Base-by-base conservation (phyloP, 2,329 filamentous ascomycete genomes). In the Myriosclerotinia duriaeana region DNA sequence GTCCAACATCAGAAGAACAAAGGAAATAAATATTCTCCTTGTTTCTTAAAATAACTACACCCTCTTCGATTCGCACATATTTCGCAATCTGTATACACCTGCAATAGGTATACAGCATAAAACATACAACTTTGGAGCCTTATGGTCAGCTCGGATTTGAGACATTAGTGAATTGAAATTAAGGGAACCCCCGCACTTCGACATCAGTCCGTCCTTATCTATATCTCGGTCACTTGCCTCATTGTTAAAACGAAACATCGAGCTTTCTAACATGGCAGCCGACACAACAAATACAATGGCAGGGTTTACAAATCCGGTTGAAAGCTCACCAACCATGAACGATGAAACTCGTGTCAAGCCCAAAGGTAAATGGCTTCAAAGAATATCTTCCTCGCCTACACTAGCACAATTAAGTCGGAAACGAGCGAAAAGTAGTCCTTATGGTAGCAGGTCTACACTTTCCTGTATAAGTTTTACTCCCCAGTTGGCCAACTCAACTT, bases 371-470 rank as follows among this genome's bases (percentile, higher is more conserved):
- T 69, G 71, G 34, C 69, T 77, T 2, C 74, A 77, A 64, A 73
- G 75, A 55, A 76, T 77, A 40, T 76, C 75, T 5, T 77, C 76
- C 5, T 77, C 76, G 1, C 74, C 75, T 30, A 74, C 76, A 60
- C 70, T 76, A 15, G 70, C 69, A 58, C 72, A 75, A 58, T 62
- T 76, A 2, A 66, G 73, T 63, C 69, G 74, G 22, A 75, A 65
- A 65, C 66, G 75, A 66, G 73, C 74, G 30, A 67, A 66, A 3
- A 77, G 72, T 65, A 74, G 70, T 70, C 75, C 75, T 67, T 76
- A 77, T 66, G 62, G 66, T 48, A 68, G 70, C 36, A 73, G 74
- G 69, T 69, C 69, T 36, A 69, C 71, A 44, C 66, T 74, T 42
- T 77, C 75, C 6, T 74, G 74, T 64, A 72, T 75, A 20, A 77